Conservation (phyloP, 345 rosid species). For the Eucalyptus sideroxylon region DNA sequence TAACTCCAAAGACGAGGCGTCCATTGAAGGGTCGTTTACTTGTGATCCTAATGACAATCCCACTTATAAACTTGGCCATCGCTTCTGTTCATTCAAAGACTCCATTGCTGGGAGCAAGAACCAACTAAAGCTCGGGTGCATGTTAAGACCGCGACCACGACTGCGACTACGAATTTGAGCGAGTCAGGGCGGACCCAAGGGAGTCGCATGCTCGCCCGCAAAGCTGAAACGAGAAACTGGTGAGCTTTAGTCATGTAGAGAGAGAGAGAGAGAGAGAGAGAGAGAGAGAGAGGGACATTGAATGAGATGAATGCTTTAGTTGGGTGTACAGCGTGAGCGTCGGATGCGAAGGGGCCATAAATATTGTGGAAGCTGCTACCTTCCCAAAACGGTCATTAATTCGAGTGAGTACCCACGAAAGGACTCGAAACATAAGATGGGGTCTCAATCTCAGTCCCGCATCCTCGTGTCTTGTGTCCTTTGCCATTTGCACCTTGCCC, state of each 20-base stretch:
- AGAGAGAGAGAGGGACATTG: conserved; percentile 5
- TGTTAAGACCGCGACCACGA: not conserved
- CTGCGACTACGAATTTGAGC: not conserved
- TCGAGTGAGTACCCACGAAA: not conserved
- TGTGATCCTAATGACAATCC: not conserved
- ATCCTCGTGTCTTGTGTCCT: not conserved
- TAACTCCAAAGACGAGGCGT: conserved; percentile 3
- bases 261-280: not conserved
- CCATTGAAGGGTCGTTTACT: not conserved
- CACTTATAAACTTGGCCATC: not conserved
- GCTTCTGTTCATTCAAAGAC: not conserved
- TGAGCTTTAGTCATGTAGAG: not conserved
- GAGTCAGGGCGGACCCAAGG: not conserved
- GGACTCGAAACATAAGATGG: not conserved
- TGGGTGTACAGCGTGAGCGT: not conserved
- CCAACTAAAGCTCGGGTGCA: not conserved
- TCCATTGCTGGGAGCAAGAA: not conserved
- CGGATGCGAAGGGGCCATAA: not conserved
- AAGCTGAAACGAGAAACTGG: not conserved
- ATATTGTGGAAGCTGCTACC: conserved; percentile 8
- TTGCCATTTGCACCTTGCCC: not conserved
- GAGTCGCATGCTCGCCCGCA: not conserved
- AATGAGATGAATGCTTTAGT: conserved; percentile 3
- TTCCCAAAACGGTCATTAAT: conserved; percentile 29
- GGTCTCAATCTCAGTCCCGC: not conserved